phyloP scores from a whole-genome alignment of 2,329 filamentous ascomycete species.

The Cercospora canescens region DNA sequence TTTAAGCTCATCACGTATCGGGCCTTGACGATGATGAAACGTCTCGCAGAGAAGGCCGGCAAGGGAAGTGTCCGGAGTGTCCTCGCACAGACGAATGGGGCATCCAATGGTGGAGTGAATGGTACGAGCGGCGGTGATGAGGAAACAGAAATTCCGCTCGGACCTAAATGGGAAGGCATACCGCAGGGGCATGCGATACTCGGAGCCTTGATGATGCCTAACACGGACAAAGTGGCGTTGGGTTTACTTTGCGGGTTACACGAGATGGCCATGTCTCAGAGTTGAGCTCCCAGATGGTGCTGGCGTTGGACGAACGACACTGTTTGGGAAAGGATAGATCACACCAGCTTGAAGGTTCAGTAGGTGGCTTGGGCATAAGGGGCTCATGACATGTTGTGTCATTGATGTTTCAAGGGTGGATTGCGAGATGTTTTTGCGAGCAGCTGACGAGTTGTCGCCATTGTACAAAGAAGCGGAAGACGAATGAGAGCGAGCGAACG shows the following conservation, averaged over 20 bases:
- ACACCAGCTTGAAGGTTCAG: not conserved
- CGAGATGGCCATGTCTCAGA: conserved; percentile 36
- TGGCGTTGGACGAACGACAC: conserved; percentile 1
- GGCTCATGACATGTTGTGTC: conserved; percentile 6
- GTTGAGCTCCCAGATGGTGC: not conserved
- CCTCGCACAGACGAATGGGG: conserved; percentile 6
- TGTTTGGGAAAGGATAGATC: not conserved
- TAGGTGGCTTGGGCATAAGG: not conserved
- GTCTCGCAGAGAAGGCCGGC: conserved; percentile 47
- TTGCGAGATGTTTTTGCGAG: not conserved
- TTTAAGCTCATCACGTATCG: conserved; percentile 43
- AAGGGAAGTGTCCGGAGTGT: conserved; percentile 26
- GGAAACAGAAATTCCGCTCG: conserved; percentile 12
- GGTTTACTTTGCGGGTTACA: conserved; percentile 42
- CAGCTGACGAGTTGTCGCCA: not conserved
- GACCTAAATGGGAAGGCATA: conserved; percentile 45
- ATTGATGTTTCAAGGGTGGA: not conserved
- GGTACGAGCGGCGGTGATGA: conserved; percentile 28
- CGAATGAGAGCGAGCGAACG: not conserved
- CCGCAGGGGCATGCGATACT: conserved; percentile 49
- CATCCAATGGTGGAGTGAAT: conserved; percentile 20
- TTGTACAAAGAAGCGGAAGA: not conserved
- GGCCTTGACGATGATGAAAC: conserved; percentile 48
- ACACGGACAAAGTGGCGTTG: conserved; percentile 45
- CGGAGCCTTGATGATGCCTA: conserved; percentile 47